phyloP scores from a whole-genome alignment of 768 basidiomycete species.

The Lepiota subincarnata region DNA sequence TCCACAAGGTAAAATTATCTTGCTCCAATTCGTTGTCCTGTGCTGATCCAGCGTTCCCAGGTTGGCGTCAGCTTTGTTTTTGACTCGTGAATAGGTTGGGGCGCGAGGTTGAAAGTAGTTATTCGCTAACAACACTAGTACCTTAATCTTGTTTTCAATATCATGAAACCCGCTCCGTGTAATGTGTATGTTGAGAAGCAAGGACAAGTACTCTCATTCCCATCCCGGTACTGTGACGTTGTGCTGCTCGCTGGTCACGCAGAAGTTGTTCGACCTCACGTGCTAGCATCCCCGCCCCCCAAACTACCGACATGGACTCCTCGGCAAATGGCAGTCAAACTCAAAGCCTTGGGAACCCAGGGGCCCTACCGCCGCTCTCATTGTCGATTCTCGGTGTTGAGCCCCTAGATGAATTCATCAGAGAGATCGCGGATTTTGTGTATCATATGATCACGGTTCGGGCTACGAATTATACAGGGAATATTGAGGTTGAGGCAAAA shows the following conservation, averaged over 20 bases:
- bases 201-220: too few relatives aligned
- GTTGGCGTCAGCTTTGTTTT: constrained; percentile 74
- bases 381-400: constrained; percentile 85
- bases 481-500: constrained; percentile 89
- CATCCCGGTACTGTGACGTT: background rate
- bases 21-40: background rate
- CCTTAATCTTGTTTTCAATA: constrained; percentile 10
- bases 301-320: constrained; percentile 5
- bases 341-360: background rate
- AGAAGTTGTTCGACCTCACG: background rate
- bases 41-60: constrained; percentile 24
- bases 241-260: constrained; percentile 1
- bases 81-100: constrained; percentile 51
- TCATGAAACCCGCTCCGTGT: background rate
- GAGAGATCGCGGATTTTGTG: constrained; percentile 86
- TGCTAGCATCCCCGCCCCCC: background rate
- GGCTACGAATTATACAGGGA: constrained; percentile 42
- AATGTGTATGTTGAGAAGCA: background rate
- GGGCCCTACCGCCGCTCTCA: constrained; percentile 56
- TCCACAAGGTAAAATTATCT: constrained; percentile 61
- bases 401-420: constrained; percentile 90
- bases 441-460: constrained; percentile 63
- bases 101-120: constrained; percentile 30
- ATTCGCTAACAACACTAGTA: constrained; percentile 20
- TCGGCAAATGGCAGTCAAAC: constrained; percentile 4